Percentiles rank a stretch among this genome's conserved stretches.
Conservation (phyloP, 2,329 filamentous ascomycete species). For the Eutypella sp. region DNA sequence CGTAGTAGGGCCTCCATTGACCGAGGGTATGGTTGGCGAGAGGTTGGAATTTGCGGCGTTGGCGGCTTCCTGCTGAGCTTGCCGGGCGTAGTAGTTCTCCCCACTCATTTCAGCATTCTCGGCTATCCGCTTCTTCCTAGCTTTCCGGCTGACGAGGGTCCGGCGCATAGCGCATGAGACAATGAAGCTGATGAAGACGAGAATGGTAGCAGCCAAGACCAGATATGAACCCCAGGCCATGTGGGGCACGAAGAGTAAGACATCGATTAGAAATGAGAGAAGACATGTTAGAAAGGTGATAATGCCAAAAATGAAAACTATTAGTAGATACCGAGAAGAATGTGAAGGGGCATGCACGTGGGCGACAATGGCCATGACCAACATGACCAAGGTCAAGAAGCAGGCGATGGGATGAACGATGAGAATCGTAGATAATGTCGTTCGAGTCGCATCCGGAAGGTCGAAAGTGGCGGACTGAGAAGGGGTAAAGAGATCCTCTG, state of each 20-base stretch:
- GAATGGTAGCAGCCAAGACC: constrained; percentile 80
- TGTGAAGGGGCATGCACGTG: constrained; percentile 87
- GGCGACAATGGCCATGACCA: constrained; percentile 71
- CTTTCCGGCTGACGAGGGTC: constrained; percentile 84
- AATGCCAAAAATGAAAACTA: constrained; percentile 79
- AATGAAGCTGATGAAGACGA: constrained; percentile 76
- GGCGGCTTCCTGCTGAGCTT: constrained; percentile 49
- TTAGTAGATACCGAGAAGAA: constrained; percentile 81
- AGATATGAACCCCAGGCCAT: constrained; percentile 92
- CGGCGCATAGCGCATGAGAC: constrained; percentile 93
- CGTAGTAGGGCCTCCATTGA: constrained; percentile 50
- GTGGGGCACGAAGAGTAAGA: constrained; percentile 90
- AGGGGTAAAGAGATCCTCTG: constrained; percentile 13
- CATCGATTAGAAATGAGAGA: constrained; percentile 86
- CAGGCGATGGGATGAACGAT: constrained; percentile 91
- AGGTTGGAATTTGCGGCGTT: constrained; percentile 35
- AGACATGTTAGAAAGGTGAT: constrained; percentile 79
- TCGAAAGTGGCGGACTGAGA: constrained; percentile 44
- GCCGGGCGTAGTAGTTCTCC: constrained; percentile 79
- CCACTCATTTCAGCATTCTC: constrained; percentile 98
- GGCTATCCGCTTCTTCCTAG: constrained; percentile 84
- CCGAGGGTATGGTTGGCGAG: constrained; percentile 55
- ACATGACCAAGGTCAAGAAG: constrained; percentile 77
- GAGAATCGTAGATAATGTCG: constrained; percentile 77
- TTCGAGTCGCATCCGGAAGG: constrained; percentile 46